Evolutionary conservation across 441 rosid genomes (phyloP).

Genomic region (Erodium trifolium): DNA sequence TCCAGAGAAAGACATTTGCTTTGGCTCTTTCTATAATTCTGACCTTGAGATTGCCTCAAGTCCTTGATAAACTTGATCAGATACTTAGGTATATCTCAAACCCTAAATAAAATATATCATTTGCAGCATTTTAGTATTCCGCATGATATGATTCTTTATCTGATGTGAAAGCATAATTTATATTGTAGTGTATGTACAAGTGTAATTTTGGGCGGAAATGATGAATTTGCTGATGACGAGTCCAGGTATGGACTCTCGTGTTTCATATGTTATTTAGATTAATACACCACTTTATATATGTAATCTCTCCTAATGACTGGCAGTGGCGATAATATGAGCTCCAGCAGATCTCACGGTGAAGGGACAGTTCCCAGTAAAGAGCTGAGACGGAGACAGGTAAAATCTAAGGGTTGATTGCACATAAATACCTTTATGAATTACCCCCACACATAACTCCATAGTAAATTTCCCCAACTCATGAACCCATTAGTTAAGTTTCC

Average conservation of each 20-base stretch:
- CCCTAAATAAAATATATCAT: neutral
- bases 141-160: neutral
- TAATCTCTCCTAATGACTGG: constrained; percentile 10
- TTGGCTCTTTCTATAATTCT: constrained; percentile 83
- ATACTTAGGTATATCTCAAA: constrained; percentile 59
- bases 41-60: constrained; percentile 86
- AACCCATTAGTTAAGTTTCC: too few relatives aligned
- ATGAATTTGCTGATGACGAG: constrained; percentile 60
- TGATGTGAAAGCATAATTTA: constrained; percentile 4
- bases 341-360: constrained; percentile 56
- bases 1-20: constrained; percentile 69
- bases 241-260: constrained; percentile 47
- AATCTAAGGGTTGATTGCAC: neutral
- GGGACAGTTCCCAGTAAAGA: constrained; percentile 66
- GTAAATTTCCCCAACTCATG: too few relatives aligned
- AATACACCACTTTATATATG: neutral
- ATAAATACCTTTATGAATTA: too few relatives aligned
- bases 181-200: constrained; percentile 65
- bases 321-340: constrained; percentile 61
- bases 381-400: constrained; percentile 76
- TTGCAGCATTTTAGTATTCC: neutral
- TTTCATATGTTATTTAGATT: neutral
- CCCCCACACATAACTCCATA: too few relatives aligned
- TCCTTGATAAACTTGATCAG: constrained; percentile 83
- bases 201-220: constrained; percentile 72